These are phyloP conservation scores for Colletotrichum gigasporum DNA, from an alignment of 2,329 filamentous ascomycete species.

Conservation along the genomic window DNA sequence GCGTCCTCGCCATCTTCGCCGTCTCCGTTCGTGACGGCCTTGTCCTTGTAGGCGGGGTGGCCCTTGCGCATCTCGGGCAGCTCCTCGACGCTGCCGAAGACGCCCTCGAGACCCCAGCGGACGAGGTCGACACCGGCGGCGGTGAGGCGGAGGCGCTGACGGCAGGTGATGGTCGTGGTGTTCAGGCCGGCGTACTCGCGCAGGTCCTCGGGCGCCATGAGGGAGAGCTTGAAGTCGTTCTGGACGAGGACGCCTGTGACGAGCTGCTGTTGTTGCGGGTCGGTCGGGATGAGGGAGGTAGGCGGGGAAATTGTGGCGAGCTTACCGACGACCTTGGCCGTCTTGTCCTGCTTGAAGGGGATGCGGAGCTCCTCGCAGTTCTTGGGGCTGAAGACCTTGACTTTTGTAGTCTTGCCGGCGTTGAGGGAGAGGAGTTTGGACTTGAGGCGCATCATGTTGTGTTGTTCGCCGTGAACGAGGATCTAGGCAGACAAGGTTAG, in stretches of 20 bases:
- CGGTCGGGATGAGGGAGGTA: constrained; percentile 43
- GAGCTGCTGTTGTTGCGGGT: constrained; percentile 56
- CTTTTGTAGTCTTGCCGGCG: constrained; percentile 79
- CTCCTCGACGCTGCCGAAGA: constrained; percentile 87
- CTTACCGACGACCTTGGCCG: constrained; percentile 95
- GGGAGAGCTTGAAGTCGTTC: constrained; percentile 95
- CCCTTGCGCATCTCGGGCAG: constrained; percentile 63
- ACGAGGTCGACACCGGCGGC: constrained; percentile 92
- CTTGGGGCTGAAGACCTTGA: constrained; percentile 91
- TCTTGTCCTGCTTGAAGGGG: constrained; percentile 94
- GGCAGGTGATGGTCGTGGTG: constrained; percentile 92
- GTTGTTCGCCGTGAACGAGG: constrained; percentile 94
- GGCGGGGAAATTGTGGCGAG: constrained; percentile 84
- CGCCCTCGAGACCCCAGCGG: constrained; percentile 92
- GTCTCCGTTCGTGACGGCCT: constrained; percentile 45
- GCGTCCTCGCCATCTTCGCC: constrained; percentile 48
- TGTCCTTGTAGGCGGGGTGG: constrained; percentile 44
- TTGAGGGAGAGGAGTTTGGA: constrained; percentile 95
- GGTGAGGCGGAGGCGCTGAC: constrained; percentile 86
- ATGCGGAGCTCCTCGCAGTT: constrained; percentile 97
- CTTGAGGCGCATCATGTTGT: constrained; percentile 97
- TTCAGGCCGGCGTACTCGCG: constrained; percentile 97
- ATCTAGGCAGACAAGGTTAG: constrained; percentile 70
- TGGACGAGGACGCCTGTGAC: constrained; percentile 94
- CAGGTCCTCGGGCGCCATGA: constrained; percentile 97